These are phyloP conservation scores for Microdochium nivale DNA, from an alignment of 2,329 filamentous ascomycete species.

Conservation along the genomic window DNA sequence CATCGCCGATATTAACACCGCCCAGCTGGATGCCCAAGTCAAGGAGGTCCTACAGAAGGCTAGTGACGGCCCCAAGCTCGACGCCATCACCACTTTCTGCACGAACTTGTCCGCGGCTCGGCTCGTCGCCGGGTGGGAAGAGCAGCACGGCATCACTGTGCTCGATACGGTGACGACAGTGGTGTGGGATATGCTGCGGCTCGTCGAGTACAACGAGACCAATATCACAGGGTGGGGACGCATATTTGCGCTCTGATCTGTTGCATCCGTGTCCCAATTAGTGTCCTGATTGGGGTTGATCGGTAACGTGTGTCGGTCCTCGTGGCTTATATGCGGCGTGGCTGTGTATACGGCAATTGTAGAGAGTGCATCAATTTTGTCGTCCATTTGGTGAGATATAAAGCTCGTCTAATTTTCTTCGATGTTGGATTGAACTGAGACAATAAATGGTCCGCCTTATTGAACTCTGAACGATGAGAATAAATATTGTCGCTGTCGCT, in stretches of 20 bases:
- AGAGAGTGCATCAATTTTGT: too few species aligned
- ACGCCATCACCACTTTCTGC: slow-evolving; percentile 30
- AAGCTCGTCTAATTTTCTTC: too few species aligned
- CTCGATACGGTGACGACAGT: slow-evolving; percentile 33
- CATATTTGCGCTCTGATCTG: not conserved
- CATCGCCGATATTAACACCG: slow-evolving; percentile 24
- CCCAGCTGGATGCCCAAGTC: slow-evolving; percentile 10
- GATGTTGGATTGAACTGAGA: too few species aligned
- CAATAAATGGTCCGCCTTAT: too few species aligned
- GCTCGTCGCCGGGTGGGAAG: slow-evolving; percentile 27
- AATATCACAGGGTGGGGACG: not conserved
- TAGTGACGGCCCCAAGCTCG: slow-evolving; percentile 10
- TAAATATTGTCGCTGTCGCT: too few species aligned
- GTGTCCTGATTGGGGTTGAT: too few species aligned
- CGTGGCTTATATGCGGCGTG: too few species aligned
- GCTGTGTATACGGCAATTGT: too few species aligned
- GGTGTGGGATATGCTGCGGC: slow-evolving; percentile 28
- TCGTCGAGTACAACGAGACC: slow-evolving; percentile 1
- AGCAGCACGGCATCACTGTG: slow-evolving; percentile 22
- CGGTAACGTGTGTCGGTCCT: too few species aligned
- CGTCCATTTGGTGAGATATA: too few species aligned
- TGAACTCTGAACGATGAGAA: too few species aligned
- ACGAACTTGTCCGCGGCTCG: slow-evolving; percentile 32
- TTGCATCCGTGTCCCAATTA: too few species aligned
- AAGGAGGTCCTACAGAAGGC: slow-evolving; percentile 17